Evolutionary conservation across 2,329 filamentous ascomycete genomes (phyloP).

Genomic region (Trichoderma oligosporum): DNA sequence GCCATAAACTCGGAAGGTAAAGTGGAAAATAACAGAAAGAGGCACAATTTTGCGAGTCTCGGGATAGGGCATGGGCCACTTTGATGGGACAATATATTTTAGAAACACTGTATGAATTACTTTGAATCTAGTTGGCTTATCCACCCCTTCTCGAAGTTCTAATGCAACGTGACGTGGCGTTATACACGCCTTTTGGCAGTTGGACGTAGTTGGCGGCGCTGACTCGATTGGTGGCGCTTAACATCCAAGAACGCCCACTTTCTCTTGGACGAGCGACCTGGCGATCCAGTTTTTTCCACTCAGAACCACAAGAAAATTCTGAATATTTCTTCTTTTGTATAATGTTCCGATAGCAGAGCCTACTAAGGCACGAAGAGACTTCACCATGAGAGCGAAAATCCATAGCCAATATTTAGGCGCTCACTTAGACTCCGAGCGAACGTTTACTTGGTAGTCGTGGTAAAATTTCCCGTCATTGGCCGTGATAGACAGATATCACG

Average conservation of each 20-base stretch:
- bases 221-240: constrained; percentile 3
- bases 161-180: constrained; percentile 9
- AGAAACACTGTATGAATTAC: neutral
- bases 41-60: neutral
- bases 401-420: neutral
- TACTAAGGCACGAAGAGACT: neutral
- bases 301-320: neutral
- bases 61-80: neutral
- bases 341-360: neutral
- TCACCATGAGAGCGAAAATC: neutral
- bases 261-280: neutral
- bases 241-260: constrained; percentile 1
- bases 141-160: constrained; percentile 6
- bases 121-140: neutral
- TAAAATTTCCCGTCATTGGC: neutral
- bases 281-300: constrained; percentile 2
- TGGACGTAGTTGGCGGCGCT: neutral
- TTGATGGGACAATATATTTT: neutral
- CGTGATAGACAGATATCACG: neutral
- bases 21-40: neutral
- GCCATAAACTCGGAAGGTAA: too few relatives aligned
- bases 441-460: neutral
- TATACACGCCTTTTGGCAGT: neutral
- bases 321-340: neutral
- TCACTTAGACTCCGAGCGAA: neutral